These are phyloP conservation scores for Paraconiothyrium brasiliense DNA, from an alignment of 2,329 filamentous ascomycete genomes.

Conservation along the genomic window DNA sequence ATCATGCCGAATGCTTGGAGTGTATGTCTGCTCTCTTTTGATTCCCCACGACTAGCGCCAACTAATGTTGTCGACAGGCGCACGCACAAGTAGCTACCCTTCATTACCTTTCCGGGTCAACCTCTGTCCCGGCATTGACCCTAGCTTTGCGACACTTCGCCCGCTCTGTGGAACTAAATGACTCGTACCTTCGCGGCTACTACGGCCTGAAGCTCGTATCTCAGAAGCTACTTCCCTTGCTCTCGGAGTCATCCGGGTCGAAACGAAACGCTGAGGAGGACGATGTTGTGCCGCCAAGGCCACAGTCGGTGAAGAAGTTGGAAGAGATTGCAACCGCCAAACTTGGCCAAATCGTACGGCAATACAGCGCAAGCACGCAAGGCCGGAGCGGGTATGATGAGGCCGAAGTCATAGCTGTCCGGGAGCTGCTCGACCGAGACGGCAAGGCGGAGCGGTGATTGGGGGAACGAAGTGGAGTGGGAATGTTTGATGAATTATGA, in stretches of 20 bases:
- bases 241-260: slow-evolving; percentile 40
- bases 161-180: slow-evolving; percentile 90
- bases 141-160: slow-evolving; percentile 87
- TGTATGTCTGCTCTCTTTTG: slow-evolving; percentile 61
- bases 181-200: slow-evolving; percentile 89
- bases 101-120: slow-evolving; percentile 71
- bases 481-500: not conserved
- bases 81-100: slow-evolving; percentile 89
- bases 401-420: slow-evolving; percentile 75
- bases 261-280: slow-evolving; percentile 47
- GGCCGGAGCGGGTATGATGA: slow-evolving; percentile 78
- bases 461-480: not conserved
- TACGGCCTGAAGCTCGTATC: slow-evolving; percentile 86
- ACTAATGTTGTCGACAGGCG: slow-evolving; percentile 63
- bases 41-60: not conserved
- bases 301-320: slow-evolving; percentile 70
- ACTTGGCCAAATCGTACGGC: slow-evolving; percentile 78
- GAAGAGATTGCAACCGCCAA: slow-evolving; percentile 78
- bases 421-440: slow-evolving; percentile 70
- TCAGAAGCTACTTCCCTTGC: slow-evolving; percentile 40
- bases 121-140: slow-evolving; percentile 59
- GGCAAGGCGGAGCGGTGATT: slow-evolving; percentile 34
- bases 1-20: slow-evolving; percentile 95
- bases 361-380: slow-evolving; percentile 65
- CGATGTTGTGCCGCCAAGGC: slow-evolving; percentile 62